These are phyloP conservation scores for Massospora cicadina DNA, from an alignment of 371 early-diverging fungal genomes.

Conservation along the genomic window DNA sequence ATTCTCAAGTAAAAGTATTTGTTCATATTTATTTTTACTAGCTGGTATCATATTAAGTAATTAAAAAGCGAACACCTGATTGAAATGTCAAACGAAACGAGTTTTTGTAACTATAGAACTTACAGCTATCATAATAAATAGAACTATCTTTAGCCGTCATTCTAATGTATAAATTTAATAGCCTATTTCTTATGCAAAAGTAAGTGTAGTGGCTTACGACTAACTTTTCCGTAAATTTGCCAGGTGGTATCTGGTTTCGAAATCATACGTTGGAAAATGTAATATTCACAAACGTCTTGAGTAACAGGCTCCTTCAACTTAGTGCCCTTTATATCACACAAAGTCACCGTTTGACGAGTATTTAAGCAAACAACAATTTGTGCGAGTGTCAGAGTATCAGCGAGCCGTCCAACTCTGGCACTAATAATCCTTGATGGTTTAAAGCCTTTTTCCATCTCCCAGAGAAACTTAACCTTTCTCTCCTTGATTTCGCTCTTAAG, in stretches of 20 bases:
- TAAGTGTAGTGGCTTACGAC: no score
- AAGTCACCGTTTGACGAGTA: constrained; percentile 32
- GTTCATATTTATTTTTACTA: no score
- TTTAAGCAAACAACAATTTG: constrained; percentile 49
- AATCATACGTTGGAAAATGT: constrained; percentile 50
- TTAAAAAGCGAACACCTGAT: no score
- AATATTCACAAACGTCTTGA: constrained; percentile 24
- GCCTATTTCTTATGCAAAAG: no score
- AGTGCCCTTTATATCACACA: not conserved
- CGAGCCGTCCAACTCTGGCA: constrained; percentile 33
- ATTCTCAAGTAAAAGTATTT: no score
- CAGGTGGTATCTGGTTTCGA: constrained; percentile 42
- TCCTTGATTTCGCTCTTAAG: constrained; percentile 45
- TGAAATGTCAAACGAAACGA: no score
- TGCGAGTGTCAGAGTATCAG: constrained; percentile 19
- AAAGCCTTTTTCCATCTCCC: constrained; percentile 38
- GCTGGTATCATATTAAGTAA: no score
- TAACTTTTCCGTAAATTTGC: constrained; percentile 48
- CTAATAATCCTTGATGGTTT: constrained; percentile 41
- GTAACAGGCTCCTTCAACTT: not conserved
- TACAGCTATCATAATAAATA: no score
- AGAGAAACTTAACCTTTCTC: constrained; percentile 38
- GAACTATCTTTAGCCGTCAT: no score
- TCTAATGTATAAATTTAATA: no score
- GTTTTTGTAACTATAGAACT: no score